Base-by-base conservation (phyloP, 768 basidiomycete genomes). In the Mycena indigotica region DNA sequence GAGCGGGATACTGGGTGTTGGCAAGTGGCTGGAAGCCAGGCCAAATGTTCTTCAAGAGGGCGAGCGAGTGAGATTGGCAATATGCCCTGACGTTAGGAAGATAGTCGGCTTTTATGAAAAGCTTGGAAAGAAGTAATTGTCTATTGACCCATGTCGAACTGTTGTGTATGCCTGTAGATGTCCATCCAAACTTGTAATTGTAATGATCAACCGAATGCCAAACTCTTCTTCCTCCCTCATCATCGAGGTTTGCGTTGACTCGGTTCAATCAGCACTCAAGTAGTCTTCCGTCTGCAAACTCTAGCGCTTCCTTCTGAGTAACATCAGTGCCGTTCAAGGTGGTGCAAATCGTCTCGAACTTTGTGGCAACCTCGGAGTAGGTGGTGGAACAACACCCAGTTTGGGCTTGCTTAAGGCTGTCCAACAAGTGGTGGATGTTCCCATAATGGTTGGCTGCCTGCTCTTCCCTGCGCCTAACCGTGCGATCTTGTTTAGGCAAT, bases 321-420 rank as follows among this genome's bases (percentile, higher is more conserved):
- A 52, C 52, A 51, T 16, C 67, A 92, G 91, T 68, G 88, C 93
- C 35, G 75, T 83, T n/a, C 68, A 74, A 38, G 89, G 83, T 29
- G 89, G 89, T 10, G 88, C 89, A 46, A 78, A 91, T 69, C 81
- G 89, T 60, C 79, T 93, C n/a, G 89, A 92, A 66, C 69, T 93
- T 13, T 93, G 90, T 65, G 81, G 76, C 5, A 88, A 87, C 67
- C 75, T 92, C 19, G 83, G 79, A 3, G 63, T 82, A 25, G 93
- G 91, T 23, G 93, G 93, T 21, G 93, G 93, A 8, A 89, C 85
- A 17, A 94, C 93, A 0, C 92, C 93, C 4, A 88, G 84, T 57
- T 61, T 89, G n/a, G 93, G 92, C 0, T 78, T 93, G 29, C 73
- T 91, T 32, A 84, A 73, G 63, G 71, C 78, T 3, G 81, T 93